A percentile compares a stretch with the other conserved stretches of the same genome.
These are phyloP conservation scores for Pythium chondricola DNA, from an alignment of 352 stramenopile species.

Conservation along the genomic window DNA sequence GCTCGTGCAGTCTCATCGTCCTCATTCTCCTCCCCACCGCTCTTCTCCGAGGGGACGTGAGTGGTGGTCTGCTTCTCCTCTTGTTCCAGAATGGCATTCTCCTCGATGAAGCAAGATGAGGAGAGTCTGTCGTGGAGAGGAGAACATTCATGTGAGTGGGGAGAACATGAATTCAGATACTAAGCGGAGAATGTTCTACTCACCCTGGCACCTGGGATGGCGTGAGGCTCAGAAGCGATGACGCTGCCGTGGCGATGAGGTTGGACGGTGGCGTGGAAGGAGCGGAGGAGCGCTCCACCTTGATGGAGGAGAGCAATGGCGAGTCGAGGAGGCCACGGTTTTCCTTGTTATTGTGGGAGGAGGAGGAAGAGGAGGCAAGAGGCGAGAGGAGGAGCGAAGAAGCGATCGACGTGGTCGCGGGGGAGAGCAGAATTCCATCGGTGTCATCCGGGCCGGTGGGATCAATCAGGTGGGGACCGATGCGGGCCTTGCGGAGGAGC, in stretches of 20 bases:
- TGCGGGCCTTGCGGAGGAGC: constrained; percentile 12
- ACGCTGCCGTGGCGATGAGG: constrained; percentile 22
- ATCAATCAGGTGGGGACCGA: constrained; percentile 23
- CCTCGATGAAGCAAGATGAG: no score
- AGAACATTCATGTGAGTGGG: no score
- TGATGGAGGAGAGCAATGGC: no score
- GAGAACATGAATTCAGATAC: no score
- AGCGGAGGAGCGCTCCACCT: background rate
- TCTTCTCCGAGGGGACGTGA: background rate
- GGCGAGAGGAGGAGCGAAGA: constrained; percentile 21
- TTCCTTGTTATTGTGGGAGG: no score
- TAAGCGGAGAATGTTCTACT: no score
- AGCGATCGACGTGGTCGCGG: constrained; percentile 15
- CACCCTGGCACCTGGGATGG: constrained; percentile 20
- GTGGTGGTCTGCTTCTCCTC: no score
- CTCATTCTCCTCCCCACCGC: background rate
- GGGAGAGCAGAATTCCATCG: constrained; percentile 12
- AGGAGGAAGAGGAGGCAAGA: no score
- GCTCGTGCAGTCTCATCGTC: constrained; percentile 3
- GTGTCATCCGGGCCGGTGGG: constrained; percentile 11
- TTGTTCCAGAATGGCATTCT: no score
- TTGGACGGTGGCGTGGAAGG: constrained; percentile 15
- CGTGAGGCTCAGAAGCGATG: constrained; percentile 24
- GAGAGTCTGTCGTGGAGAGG: no score
- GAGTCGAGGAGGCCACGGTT: no score